Evolutionary conservation across 2,329 filamentous ascomycete genomes (phyloP), one percentile per base, ranked within the genome.

Genomic region (Fusarium sterilihyphosum): DNA sequence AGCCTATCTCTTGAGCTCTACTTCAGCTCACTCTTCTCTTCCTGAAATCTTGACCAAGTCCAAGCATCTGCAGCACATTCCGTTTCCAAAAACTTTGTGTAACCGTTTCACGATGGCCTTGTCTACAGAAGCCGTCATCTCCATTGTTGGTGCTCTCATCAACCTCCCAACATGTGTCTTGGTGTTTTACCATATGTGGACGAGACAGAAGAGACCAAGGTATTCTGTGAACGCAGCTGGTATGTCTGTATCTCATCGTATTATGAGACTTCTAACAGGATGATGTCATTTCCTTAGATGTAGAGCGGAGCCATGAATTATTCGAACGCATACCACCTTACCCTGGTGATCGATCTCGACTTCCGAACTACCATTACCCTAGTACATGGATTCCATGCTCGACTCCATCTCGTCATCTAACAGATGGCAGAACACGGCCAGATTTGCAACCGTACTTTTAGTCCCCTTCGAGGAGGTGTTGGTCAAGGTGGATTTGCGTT

Each of bases 131-230:
- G 29, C 29, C 29, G 29, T 29, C 29, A 29, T 29, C 29, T 29
- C 29, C 29, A 29, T 29, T 29, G 29, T 29, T 29, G 29, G 29
- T 29, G 40, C 59, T 22, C 26, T 62, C 8, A 57, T 66, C 41
- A 70, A 61, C 33, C 17, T 70, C 8, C 61, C 69, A 29, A 57
- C 29, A 12, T 61, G 58, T 18, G 24, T 61, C n/a, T 16, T 71
- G 12, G 44, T 61, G 8, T 49, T 71, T 7, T 71, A 37, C 50
- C 24, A 56, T 24, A 24, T 70, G 18, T 70, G 54, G 22, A 12
- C 10, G 29, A 29, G 29, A 8, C 40, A 26, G 29, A 35, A 58
- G 8, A 33, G 17, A 44, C 38, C 47, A 26, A 44, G 37, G 2
- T 22, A 8, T 7, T 22, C 8, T 16, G 7, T n/a, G 18, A 20